A percentile compares a stretch with the other conserved stretches of the same genome.
phyloP scores from a whole-genome alignment of 2,329 filamentous ascomycete species.

The Aspergillus persii region DNA sequence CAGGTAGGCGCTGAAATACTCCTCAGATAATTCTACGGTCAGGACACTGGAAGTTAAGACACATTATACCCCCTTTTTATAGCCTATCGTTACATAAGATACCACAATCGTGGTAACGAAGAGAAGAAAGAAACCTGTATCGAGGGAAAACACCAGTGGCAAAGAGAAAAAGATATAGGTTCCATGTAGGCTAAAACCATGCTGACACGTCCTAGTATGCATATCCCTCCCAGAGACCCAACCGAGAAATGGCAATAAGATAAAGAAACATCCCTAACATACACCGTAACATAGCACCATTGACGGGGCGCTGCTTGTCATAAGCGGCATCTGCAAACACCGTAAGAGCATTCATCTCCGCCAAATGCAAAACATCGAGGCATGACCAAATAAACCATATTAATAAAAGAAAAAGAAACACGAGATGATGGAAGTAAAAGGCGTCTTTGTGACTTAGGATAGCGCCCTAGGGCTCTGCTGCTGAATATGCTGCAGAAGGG shows the following conservation, averaged over 20 bases:
- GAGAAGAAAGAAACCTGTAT: constrained; percentile 9
- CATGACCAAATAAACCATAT: constrained; percentile 22
- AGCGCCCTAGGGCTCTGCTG: constrained; percentile 48
- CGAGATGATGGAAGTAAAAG: constrained; percentile 3
- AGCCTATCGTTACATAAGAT: constrained; percentile 38
- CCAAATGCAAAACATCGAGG: constrained; percentile 22
- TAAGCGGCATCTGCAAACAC: constrained; percentile 19
- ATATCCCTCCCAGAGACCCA: constrained; percentile 27
- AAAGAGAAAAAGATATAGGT: constrained; percentile 20
- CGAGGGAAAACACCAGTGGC: constrained; percentile 22
- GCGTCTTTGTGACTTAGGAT: constrained; percentile 22
- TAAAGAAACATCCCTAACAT: constrained; percentile 18
- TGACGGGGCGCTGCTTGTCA: constrained; percentile 16
- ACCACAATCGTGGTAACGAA: constrained; percentile 16
- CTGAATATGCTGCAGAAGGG: constrained; percentile 46
- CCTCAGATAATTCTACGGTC: background rate
- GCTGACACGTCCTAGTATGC: constrained; percentile 25
- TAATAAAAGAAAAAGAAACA: constrained; percentile 12
- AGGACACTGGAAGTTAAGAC: background rate
- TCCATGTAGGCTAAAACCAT: constrained; percentile 23
- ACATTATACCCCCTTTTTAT: constrained; percentile 29
- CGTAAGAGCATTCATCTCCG: constrained; percentile 17
- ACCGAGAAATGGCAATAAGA: constrained; percentile 19
- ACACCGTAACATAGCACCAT: background rate
- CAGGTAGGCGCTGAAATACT: constrained; percentile 4